Percentiles rank a stretch among this genome's conserved stretches.
Evolutionary conservation across 805 yeast species (phyloP).

Genomic region (Kodamaea restingae): DNA sequence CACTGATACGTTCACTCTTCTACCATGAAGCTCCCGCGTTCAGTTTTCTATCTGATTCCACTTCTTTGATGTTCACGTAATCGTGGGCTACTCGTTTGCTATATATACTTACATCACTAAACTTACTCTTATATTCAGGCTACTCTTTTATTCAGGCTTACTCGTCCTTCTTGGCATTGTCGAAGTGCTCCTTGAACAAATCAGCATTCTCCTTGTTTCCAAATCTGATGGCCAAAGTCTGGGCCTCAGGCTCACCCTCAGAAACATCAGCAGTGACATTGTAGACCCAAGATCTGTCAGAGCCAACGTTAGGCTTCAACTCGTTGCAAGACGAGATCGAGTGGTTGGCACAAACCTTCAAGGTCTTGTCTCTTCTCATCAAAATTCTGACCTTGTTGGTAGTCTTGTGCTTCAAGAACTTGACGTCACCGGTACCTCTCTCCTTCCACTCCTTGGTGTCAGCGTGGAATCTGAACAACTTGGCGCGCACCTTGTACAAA

Average conservation of each 20-base stretch:
- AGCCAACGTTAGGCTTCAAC: slow-evolving; percentile 89
- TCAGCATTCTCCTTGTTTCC: slow-evolving; percentile 92
- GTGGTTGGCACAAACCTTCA: slow-evolving; percentile 98
- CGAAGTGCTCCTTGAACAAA: slow-evolving; percentile 88
- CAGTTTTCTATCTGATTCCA: too few relatives aligned
- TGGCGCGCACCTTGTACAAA: slow-evolving; percentile 84
- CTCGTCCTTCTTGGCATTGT: slow-evolving; percentile 30
- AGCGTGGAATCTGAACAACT: slow-evolving; percentile 83
- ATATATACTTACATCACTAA: too few relatives aligned
- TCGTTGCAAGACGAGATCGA: slow-evolving; percentile 75
- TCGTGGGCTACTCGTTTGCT: too few relatives aligned
- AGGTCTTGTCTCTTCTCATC: slow-evolving; percentile 99
- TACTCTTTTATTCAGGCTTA: neutral
- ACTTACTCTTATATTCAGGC: too few relatives aligned
- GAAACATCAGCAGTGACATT: slow-evolving; percentile 84
- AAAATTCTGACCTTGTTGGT: slow-evolving; percentile 81
- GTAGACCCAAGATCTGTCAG: slow-evolving; percentile 98
- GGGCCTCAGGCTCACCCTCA: slow-evolving; percentile 85
- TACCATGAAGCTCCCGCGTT: too few relatives aligned
- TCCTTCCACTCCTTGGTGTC: slow-evolving; percentile 96
- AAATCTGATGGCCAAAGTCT: slow-evolving; percentile 94
- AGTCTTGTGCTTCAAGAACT: slow-evolving; percentile 85
- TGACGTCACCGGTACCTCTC: slow-evolving; percentile 98
- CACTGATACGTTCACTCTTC: too few relatives aligned
- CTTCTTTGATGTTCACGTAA: too few relatives aligned